Conservation (phyloP, 202 grass and related monocot species). For the Schoenoplectus tabernaemontani region DNA sequence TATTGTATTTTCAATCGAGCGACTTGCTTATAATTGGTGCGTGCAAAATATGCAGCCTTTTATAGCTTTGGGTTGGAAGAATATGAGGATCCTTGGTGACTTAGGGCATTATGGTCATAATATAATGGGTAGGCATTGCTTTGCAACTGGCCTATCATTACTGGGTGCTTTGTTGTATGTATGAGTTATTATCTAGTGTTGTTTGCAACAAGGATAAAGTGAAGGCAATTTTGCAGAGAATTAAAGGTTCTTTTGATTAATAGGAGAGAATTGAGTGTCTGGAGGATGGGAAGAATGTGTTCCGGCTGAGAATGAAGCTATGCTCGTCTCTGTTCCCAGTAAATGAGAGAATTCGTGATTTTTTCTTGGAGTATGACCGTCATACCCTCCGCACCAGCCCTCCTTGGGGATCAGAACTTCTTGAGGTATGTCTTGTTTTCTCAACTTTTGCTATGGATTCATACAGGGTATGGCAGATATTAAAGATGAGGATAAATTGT, state of each 20-base stretch:
- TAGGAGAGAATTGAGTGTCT: slow-evolving; percentile 90
- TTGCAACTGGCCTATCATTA: background rate
- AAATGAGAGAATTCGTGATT: slow-evolving; percentile 95
- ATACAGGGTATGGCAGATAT: background rate
- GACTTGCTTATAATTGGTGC: background rate
- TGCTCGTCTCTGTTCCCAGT: slow-evolving; percentile 88
- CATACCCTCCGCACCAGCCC: slow-evolving; percentile 94
- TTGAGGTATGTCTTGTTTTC: slow-evolving; percentile 54
- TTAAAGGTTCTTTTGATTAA: slow-evolving; percentile 21
- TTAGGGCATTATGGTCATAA: background rate
- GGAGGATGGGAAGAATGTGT: slow-evolving; percentile 94
- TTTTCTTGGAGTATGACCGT: slow-evolving; percentile 93
- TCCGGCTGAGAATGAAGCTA: slow-evolving; percentile 75
- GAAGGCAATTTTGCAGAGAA: background rate
- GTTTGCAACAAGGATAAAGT: background rate
- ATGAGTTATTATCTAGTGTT: background rate
- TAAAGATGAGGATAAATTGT: background rate
- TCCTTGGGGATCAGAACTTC: slow-evolving; percentile 99
- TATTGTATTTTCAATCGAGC: background rate
- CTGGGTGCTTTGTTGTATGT: background rate
- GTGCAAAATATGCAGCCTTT: background rate
- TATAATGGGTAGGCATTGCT: background rate
- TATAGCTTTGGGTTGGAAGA: background rate
- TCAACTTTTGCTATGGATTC: background rate
- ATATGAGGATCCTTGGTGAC: background rate